These are phyloP conservation scores for Fraxinus quadrangulata DNA, from an alignment of 257 asterid genomes.

Conservation along the genomic window DNA sequence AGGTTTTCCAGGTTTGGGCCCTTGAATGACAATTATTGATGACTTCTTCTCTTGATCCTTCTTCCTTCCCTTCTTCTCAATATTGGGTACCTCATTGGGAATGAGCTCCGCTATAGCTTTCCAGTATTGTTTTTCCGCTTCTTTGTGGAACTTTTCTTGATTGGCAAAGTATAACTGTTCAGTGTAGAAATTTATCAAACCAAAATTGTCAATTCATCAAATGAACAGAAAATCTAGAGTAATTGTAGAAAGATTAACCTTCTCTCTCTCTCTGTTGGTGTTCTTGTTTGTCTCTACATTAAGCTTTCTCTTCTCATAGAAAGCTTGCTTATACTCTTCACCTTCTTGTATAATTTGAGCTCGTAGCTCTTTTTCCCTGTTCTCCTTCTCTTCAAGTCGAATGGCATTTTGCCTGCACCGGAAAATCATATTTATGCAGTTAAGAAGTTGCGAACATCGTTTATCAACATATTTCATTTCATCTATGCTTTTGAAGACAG, in stretches of 20 bases:
- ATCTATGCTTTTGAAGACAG: neutral
- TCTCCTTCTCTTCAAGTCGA: conserved; percentile 94
- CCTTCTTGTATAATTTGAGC: conserved; percentile 84
- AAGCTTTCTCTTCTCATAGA: conserved; percentile 78
- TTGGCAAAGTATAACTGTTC: conserved; percentile 53
- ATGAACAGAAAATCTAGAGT: neutral
- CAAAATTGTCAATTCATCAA: neutral
- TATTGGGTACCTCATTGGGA: conserved; percentile 81
- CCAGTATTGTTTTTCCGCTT: conserved; percentile 93
- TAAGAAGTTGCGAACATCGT: neutral
- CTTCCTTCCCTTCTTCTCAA: conserved; percentile 88
- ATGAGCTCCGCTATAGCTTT: conserved; percentile 88
- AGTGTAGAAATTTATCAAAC: conserved; percentile 11
- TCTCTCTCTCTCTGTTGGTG: conserved; percentile 76
- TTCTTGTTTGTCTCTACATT: conserved; percentile 67
- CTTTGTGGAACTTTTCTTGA: conserved; percentile 92
- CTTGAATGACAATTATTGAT: conserved; percentile 76
- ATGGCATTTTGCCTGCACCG: conserved; percentile 73
- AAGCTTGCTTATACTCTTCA: conserved; percentile 70
- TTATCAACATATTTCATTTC: neutral
- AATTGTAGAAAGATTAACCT: conserved; percentile 46
- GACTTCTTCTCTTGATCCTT: conserved; percentile 95
- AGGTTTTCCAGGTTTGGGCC: conserved; percentile 99
- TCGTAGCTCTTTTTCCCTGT: conserved; percentile 71
- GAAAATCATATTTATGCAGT: conserved; percentile 8